These are phyloP conservation scores for Vachellia collinsii DNA, from an alignment of 306 rosid genomes.

Conservation along the genomic window DNA sequence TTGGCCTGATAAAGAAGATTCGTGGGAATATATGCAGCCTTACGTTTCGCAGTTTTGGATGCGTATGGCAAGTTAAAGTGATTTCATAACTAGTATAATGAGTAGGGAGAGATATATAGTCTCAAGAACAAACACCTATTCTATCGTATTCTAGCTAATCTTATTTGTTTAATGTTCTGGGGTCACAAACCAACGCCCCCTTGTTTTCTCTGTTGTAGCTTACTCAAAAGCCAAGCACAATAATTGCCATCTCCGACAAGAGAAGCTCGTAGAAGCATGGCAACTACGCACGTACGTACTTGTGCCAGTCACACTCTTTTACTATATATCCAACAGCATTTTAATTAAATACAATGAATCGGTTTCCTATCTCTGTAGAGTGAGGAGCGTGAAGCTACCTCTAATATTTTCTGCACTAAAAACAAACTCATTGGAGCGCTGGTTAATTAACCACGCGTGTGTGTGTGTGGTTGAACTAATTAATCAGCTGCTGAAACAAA, in stretches of 20 bases:
- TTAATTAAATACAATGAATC: not conserved
- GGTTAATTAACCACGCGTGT: no score
- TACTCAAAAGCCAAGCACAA: not conserved
- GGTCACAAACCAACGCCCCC: not conserved
- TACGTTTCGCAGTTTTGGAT: conserved; percentile 31
- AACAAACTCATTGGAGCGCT: not conserved
- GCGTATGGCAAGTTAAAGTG: not conserved
- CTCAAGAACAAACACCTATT: conserved; percentile 3
- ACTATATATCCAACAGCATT: not conserved
- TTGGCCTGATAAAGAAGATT: conserved; percentile 21
- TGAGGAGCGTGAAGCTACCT: not conserved
- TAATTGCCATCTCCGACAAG: not conserved
- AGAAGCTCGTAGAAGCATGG: not conserved
- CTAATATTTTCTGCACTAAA: not conserved
- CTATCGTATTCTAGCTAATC: not conserved
- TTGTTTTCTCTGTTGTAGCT: conserved; percentile 23
- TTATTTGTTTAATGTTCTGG: not conserved
- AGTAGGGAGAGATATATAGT: no score
- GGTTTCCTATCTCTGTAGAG: not conserved
- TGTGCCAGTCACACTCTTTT: not conserved
- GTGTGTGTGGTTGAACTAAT: no score
- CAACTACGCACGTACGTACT: not conserved
- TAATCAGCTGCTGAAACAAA: no score
- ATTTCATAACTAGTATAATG: not conserved
- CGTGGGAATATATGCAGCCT: conserved; percentile 31